Base-by-base conservation (phyloP, 352 stramenopile genomes). In the Globisporangium perplexum region DNA sequence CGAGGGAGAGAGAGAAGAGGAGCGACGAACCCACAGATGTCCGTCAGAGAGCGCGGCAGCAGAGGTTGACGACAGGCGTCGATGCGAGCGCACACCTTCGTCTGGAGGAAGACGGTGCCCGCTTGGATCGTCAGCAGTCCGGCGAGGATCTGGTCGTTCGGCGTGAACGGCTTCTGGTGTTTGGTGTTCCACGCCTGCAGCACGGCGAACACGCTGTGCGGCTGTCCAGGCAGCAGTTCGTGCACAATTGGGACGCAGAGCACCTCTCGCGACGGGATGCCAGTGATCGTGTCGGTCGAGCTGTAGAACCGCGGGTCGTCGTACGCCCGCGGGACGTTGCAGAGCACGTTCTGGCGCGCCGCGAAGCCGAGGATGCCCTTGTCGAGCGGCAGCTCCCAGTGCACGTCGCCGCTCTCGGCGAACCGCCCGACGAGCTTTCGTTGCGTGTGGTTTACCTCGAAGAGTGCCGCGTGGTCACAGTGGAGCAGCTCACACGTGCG, bases 251-350 rank as follows among this genome's bases (percentile, higher is more conserved):
- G 81, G 42, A 91, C 69, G 33, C 74, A 87, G 24, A 91, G 55
- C 10, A 91, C 65, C 49, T 91, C 76, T 0, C 67, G 70, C 18
- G 77, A 87, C 15, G 66, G 70, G 1, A 71, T 77, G 3, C 67
- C 58, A 0, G 77, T 89, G 72, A 86, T 72, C 3, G 77, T 77
- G 55, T 91, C 81, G n/a, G 70, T 84, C 1, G 81, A 66, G 57
- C 81, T 91, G 53, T 83, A 89, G 57, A 88, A 91, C 0, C 78
- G 74, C 2, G 81, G 66, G 28, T 91, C 81, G 23, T 91, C 81
- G 51, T 87, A 89, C 12, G 81, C 77, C 8, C 71, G 74, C 18
- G 57, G 63, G 8, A 89, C 69, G 38, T 88, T 89, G 52, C 76
- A 86, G 10, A 88, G 52, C 35, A 50, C 36, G 50, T 86, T 88